phyloP scores from a whole-genome alignment of 1,139 yeast species.

The Pichia cactophila region DNA sequence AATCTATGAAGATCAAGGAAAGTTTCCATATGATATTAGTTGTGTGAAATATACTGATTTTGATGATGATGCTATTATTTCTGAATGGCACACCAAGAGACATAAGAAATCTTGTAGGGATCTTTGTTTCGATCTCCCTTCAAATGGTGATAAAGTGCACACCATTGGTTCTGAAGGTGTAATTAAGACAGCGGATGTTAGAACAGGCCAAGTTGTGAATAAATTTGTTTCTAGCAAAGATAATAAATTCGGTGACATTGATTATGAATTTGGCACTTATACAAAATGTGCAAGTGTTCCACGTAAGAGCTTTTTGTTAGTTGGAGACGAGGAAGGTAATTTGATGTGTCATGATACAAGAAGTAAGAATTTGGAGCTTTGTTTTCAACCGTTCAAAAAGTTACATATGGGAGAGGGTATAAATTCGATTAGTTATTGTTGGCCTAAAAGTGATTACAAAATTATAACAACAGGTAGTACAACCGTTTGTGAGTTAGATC shows the following conservation, averaged over 20 bases:
- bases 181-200: slow-evolving; percentile 64
- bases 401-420: slow-evolving; percentile 59
- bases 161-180: slow-evolving; percentile 78
- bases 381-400: slow-evolving; percentile 35
- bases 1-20: slow-evolving; percentile 14
- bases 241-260: slow-evolving; percentile 8
- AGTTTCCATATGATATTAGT: slow-evolving; percentile 15
- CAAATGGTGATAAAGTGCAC: slow-evolving; percentile 46
- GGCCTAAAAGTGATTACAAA: slow-evolving; percentile 69
- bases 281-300: slow-evolving; percentile 58
- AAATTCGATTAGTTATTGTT: slow-evolving; percentile 62
- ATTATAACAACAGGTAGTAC: slow-evolving; percentile 80
- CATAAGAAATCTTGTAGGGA: slow-evolving; percentile 87
- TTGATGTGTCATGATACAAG: slow-evolving; percentile 56
- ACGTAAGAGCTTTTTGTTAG: slow-evolving; percentile 55
- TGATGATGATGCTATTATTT: slow-evolving; percentile 30
- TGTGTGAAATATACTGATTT: slow-evolving; percentile 13
- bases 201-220: slow-evolving; percentile 67
- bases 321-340: slow-evolving; percentile 78
- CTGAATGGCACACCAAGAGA: slow-evolving; percentile 77
- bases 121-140: slow-evolving; percentile 52
- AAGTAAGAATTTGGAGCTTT: slow-evolving; percentile 28
- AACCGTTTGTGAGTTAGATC: slow-evolving; percentile 71
- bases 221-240: slow-evolving; percentile 32
- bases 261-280: slow-evolving; percentile 32